Base-by-base conservation (phyloP, 371 early-diverging fungal genomes). In the Batkoa obscura region DNA sequence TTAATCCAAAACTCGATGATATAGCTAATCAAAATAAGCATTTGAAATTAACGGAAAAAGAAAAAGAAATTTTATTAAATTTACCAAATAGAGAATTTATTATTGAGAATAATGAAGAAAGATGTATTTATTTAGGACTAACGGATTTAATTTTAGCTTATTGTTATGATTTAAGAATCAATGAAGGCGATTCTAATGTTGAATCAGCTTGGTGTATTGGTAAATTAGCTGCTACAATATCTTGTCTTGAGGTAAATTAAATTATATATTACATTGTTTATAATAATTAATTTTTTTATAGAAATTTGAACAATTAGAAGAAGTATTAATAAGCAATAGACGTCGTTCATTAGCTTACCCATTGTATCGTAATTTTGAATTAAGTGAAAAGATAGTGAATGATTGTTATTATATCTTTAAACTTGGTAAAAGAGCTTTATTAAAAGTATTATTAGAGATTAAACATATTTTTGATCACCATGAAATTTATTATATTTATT, bases 201-300 rank as follows among this genome's bases (percentile, higher is more conserved):
- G 97, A 95, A 60, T 86, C 90, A 0, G 74, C 79, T 1, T 93
- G 95, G 94, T 86, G 86, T 0, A 78, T 95, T 35, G 85, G 86
- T 36, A 92, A 83, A 58, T 58, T 93, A 3, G 78, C 82, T n/a
- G 62, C 91, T 0, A 77, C 84, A 0, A 64, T 94, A 17, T 78
- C 92, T 0, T 80, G 79, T 43, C 73, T 94, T 50, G 92, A 84
- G 63, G 81, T 80, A 65, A 57, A 58, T 52, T 6, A 46, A 2
- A 13, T 12, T 17, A 34, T 41, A 0, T 10, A 34, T 49, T 9
- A 32, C 9, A 53, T 10, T 32, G 31, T 66, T n/a, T 15, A 55
- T 37, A 34, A 30, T 34, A 37, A 12, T 42, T 47, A 23, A 39
- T 50, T 38, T 43, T 39, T 3, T 34, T 41, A 12, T 57, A 82